Evolutionary conservation across 106 monocot genomes (phyloP).

Genomic region (Iris macrosiphon): DNA sequence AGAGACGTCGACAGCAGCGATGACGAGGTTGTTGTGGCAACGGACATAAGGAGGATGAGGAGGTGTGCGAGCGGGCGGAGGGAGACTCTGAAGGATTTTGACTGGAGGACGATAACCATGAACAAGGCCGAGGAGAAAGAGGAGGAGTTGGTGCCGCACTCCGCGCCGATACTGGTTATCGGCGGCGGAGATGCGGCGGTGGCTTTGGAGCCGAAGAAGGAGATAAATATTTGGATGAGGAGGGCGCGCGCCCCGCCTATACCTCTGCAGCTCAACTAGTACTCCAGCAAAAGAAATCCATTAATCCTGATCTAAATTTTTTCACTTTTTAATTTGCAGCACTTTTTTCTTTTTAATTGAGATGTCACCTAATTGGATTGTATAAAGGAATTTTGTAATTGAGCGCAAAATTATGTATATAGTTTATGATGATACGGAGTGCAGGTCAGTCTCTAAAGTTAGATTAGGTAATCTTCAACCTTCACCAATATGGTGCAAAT

Average conservation of each 20-base stretch:
- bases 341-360: too few relatives aligned
- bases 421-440: too few relatives aligned
- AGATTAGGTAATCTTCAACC: too few relatives aligned
- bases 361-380: too few relatives aligned
- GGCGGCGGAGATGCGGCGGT: conserved; percentile 5
- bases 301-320: too few relatives aligned
- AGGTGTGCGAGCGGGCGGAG: conserved; percentile 36
- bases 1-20: background rate
- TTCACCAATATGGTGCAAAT: too few relatives aligned
- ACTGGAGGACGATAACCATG: conserved; percentile 22
- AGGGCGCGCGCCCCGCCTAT: conserved; percentile 25
- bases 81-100: conserved; percentile 25
- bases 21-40: background rate
- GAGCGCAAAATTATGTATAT: too few relatives aligned
- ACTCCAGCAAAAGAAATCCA: too few relatives aligned
- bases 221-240: conserved; percentile 53
- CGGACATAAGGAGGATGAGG: conserved; percentile 25
- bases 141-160: conserved; percentile 16
- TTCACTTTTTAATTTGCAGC: too few relatives aligned
- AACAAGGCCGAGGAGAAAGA: conserved; percentile 18
- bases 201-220: conserved; percentile 30
- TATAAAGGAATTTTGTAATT: too few relatives aligned
- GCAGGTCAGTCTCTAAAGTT: too few relatives aligned
- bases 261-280: conserved; percentile 23
- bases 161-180: conserved; percentile 27